Conservation (phyloP, 371 early-diverging fungal genomes). For the Aphelidium insulamus region DNA sequence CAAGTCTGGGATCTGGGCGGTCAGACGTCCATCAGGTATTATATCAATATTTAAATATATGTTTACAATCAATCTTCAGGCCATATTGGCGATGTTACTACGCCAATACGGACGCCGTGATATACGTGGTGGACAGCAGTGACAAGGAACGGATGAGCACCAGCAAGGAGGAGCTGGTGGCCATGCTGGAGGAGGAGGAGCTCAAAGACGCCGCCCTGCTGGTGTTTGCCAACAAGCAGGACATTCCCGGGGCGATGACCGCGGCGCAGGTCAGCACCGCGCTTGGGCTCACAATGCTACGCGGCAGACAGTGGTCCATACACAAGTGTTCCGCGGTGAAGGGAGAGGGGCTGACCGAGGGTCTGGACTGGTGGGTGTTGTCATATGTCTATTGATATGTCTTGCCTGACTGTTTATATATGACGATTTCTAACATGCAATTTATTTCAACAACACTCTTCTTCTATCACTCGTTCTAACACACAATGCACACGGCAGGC, state of each 20-base stretch:
- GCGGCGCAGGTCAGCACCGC: slow-evolving; percentile 81
- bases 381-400: no score
- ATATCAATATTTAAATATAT: no score
- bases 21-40: slow-evolving; percentile 33
- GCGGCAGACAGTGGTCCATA: slow-evolving; percentile 80
- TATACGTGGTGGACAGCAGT: slow-evolving; percentile 85
- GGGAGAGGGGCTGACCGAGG: slow-evolving; percentile 60
- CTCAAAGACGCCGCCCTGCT: slow-evolving; percentile 66
- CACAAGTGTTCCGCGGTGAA: slow-evolving; percentile 59
- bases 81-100: slow-evolving; percentile 82
- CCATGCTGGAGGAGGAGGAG: slow-evolving; percentile 82
- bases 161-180: slow-evolving; percentile 63
- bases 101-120: slow-evolving; percentile 89
- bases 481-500: no score
- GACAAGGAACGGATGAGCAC: slow-evolving; percentile 78
- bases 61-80: slow-evolving; percentile 9
- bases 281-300: slow-evolving; percentile 59
- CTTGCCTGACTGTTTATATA: no score
- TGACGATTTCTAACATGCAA: no score
- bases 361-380: slow-evolving; percentile 55
- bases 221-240: slow-evolving; percentile 93
- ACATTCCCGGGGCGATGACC: slow-evolving; percentile 81
- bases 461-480: no score
- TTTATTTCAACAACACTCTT: no score
- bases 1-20: slow-evolving; percentile 90